phyloP scores from a whole-genome alignment of 805 yeast genomes.

The Nakazawaea holstii region DNA sequence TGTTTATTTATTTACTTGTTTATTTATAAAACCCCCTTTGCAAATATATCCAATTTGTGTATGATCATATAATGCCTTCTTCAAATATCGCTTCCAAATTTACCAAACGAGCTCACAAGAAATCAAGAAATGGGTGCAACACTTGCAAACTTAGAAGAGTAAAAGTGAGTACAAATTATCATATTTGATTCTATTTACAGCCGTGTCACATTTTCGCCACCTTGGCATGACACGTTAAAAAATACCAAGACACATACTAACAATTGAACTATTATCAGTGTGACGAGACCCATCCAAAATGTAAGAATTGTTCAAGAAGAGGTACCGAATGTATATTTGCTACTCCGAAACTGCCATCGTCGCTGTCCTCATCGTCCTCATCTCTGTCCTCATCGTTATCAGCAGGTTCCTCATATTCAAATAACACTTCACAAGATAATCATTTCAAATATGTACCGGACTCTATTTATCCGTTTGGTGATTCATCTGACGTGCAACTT shows the following conservation, averaged over 20 bases:
- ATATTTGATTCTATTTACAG: background rate
- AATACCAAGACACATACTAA: background rate
- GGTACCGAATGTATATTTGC: conserved; percentile 34
- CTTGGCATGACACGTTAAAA: too few species aligned
- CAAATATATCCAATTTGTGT: background rate
- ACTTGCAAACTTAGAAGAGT: conserved; percentile 46
- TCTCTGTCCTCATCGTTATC: background rate
- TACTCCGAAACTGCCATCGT: background rate
- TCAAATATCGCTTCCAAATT: conserved; percentile 1
- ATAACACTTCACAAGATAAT: too few species aligned
- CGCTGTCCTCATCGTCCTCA: background rate
- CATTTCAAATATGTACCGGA: too few species aligned
- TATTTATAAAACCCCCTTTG: background rate
- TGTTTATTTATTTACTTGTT: too few species aligned
- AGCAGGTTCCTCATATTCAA: too few species aligned
- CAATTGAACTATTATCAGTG: conserved; percentile 21
- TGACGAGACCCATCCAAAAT: conserved; percentile 39
- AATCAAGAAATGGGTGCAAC: conserved; percentile 37
- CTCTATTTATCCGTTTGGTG: too few species aligned
- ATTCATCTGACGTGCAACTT: background rate
- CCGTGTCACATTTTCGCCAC: background rate
- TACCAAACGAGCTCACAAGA: conserved; percentile 11
- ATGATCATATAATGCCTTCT: background rate
- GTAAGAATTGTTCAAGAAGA: conserved; percentile 39
- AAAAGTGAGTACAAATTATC: conserved; percentile 22